Evolutionary conservation across 208 protist species (phyloP).

Genomic region (Vickermania ingenoplastis): DNA sequence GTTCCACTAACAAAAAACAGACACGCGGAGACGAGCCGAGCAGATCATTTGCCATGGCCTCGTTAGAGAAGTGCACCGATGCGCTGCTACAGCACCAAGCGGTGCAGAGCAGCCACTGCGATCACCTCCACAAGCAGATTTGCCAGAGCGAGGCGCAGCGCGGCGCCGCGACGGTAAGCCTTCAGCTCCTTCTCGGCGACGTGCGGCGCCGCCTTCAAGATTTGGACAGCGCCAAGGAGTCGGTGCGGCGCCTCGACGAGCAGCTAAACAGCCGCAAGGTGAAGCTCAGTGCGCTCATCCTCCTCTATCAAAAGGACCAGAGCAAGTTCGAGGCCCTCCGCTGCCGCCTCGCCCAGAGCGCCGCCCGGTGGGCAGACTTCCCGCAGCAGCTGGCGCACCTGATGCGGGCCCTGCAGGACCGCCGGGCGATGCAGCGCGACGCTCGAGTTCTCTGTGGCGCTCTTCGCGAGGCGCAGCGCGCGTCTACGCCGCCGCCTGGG

Average conservation of each 20-base stretch:
- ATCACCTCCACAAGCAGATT: slow-evolving; percentile 50
- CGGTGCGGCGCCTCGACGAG: slow-evolving; percentile 23
- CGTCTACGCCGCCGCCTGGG: background rate
- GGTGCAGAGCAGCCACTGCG: slow-evolving; percentile 51
- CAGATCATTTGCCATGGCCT: no score
- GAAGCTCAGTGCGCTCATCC: slow-evolving; percentile 33
- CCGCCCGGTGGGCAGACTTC: slow-evolving; percentile 28
- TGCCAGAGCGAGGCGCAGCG: slow-evolving; percentile 38
- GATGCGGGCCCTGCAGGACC: slow-evolving; percentile 37
- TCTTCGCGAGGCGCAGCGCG: slow-evolving; percentile 1
- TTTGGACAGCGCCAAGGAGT: slow-evolving; percentile 32
- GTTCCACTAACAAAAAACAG: no score
- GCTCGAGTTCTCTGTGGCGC: slow-evolving; percentile 7
- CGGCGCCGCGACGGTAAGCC: slow-evolving; percentile 23
- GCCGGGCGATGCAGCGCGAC: slow-evolving; percentile 14
- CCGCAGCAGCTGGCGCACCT: slow-evolving; percentile 27
- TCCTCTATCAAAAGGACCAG: slow-evolving; percentile 9
- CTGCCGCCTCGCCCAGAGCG: slow-evolving; percentile 19
- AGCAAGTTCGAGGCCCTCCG: slow-evolving; percentile 11
- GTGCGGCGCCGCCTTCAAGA: slow-evolving; percentile 44
- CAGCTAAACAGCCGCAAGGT: slow-evolving; percentile 41
- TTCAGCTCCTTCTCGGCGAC: slow-evolving; percentile 46
- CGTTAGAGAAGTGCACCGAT: slow-evolving; percentile 59
- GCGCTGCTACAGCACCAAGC: slow-evolving; percentile 67
- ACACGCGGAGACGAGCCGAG: no score